Conservation (phyloP, 2,329 filamentous ascomycete genomes). For the Fusarium sp. region DNA sequence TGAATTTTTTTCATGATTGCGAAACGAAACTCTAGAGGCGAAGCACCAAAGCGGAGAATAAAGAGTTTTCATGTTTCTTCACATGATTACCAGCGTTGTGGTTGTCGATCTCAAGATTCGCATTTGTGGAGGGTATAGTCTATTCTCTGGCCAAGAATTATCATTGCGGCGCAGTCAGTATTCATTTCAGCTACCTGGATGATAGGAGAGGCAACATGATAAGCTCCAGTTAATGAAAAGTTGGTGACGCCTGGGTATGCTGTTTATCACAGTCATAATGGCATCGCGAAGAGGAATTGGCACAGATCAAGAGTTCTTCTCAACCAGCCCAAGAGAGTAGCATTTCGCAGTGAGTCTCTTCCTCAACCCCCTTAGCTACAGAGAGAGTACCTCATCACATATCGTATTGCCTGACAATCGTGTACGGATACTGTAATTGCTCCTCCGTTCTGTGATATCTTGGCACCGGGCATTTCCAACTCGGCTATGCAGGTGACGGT, state of each 20-base stretch:
- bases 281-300: neutral
- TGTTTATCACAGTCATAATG: neutral
- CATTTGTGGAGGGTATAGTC: neutral
- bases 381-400: neutral
- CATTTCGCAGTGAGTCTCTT: slow-evolving; percentile 45
- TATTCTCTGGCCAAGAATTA: neutral
- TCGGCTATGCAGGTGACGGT: slow-evolving; percentile 50
- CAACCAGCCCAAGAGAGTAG: slow-evolving; percentile 46
- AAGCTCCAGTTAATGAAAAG: neutral
- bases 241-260: neutral
- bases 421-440: neutral
- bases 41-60: neutral
- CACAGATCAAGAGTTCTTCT: slow-evolving; percentile 39
- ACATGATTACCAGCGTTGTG: neutral
- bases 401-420: neutral
- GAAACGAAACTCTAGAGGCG: neutral
- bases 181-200: neutral
- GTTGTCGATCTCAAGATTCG: slow-evolving; percentile 4
- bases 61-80: slow-evolving; percentile 1
- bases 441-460: slow-evolving; percentile 23
- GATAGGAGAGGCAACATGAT: neutral
- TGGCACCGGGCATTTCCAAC: slow-evolving; percentile 47
- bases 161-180: neutral
- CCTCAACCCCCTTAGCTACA: slow-evolving; percentile 45
- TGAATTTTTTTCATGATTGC: neutral